Percentiles rank a stretch among this genome's conserved stretches.
Evolutionary conservation across 768 basidiomycete species (phyloP).

Genomic region (Trametes coccinea): DNA sequence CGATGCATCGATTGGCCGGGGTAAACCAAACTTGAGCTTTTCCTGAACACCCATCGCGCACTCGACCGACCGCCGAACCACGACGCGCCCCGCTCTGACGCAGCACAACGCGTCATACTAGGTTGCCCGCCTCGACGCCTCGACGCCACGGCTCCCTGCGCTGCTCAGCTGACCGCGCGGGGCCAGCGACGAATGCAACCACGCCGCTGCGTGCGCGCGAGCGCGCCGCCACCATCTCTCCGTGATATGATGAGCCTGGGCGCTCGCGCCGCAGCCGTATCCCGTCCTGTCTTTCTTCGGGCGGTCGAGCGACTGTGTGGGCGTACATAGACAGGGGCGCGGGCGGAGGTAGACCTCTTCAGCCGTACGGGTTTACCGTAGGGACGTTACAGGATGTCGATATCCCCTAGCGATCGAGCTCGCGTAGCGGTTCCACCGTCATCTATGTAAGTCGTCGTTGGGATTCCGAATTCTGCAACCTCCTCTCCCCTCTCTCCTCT

Average conservation of each 20-base stretch:
- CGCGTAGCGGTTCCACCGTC: no score
- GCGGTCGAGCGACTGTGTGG: no score
- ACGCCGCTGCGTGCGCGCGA: background rate
- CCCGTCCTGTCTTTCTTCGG: no score
- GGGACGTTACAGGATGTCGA: no score
- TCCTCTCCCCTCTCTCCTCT: no score
- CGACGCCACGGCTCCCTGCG: background rate
- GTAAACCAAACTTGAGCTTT: background rate
- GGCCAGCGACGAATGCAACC: constrained; percentile 8
- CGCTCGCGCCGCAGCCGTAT: background rate
- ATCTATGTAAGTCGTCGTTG: no score
- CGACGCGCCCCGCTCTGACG: background rate
- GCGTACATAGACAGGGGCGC: no score
- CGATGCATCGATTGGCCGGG: background rate
- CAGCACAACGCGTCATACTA: background rate
- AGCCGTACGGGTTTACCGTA: background rate
- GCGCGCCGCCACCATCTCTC: constrained; percentile 3
- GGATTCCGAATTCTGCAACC: no score
- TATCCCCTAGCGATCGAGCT: no score
- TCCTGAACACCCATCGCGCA: no score
- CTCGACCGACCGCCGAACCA: no score
- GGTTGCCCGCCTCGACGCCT: background rate
- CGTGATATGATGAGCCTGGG: background rate
- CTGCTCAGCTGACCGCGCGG: background rate
- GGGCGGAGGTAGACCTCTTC: background rate